These are phyloP conservation scores for Aspergillus latus DNA, from an alignment of 2,329 filamentous ascomycete genomes.

Conservation along the genomic window DNA sequence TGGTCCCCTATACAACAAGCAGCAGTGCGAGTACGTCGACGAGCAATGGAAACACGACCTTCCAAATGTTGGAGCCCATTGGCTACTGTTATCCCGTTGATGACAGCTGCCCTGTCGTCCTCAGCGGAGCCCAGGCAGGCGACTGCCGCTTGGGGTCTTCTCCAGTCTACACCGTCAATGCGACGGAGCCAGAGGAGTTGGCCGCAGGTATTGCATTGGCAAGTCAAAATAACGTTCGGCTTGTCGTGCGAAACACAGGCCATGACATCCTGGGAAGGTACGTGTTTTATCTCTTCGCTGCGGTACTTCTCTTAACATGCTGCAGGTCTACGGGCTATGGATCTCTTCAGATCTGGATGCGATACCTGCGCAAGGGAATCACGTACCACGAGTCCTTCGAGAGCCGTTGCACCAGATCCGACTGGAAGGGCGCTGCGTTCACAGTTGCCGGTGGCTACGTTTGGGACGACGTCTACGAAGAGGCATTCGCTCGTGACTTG, in stretches of 20 bases:
- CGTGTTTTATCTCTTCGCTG: not conserved
- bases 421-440: conserved; percentile 11
- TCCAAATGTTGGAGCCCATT: conserved; percentile 28
- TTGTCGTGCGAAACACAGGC: conserved; percentile 11
- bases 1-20: conserved; percentile 25
- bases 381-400: conserved; percentile 1
- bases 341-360: conserved; percentile 15
- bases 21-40: conserved; percentile 26
- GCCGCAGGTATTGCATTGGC: conserved; percentile 11
- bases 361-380: conserved; percentile 9
- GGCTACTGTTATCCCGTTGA: conserved; percentile 30
- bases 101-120: conserved; percentile 30
- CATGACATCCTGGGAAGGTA: conserved; percentile 14
- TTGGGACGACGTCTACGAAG: conserved; percentile 14
- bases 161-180: conserved; percentile 28
- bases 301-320: not conserved
- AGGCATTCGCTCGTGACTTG: conserved; percentile 9
- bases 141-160: conserved; percentile 30
- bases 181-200: conserved; percentile 10
- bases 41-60: conserved; percentile 29
- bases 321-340: conserved; percentile 10
- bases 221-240: conserved; percentile 4
- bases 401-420: not conserved
- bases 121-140: conserved; percentile 8
- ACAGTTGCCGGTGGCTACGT: conserved; percentile 13